A percentile compares a stretch with the other conserved stretches of the same genome.
Conservation (phyloP, 805 yeast species). For the Hanseniaspora opuntiae region DNA sequence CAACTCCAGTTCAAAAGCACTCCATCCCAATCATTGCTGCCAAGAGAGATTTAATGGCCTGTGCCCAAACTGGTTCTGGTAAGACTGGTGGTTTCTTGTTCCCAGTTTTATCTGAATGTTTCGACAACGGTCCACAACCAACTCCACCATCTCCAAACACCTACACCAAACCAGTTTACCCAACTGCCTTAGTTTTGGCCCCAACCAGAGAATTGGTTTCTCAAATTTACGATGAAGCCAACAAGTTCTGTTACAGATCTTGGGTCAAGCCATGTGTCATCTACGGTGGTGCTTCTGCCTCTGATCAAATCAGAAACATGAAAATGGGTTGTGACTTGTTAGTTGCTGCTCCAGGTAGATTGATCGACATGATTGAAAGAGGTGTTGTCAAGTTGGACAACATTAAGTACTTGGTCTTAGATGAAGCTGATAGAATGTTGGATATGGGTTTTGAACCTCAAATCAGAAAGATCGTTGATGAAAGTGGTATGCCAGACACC, state of each 20-base stretch:
- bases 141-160: slow-evolving; percentile 27
- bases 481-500: slow-evolving; percentile 93
- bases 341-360: slow-evolving; percentile 99
- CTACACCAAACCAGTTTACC: slow-evolving; percentile 68
- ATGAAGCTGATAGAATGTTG: slow-evolving; percentile 99
- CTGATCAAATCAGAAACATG: slow-evolving; percentile 72
- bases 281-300: slow-evolving; percentile 96
- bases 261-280: slow-evolving; percentile 96
- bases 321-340: slow-evolving; percentile 89
- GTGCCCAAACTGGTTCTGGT: slow-evolving; percentile 99
- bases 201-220: slow-evolving; percentile 99
- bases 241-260: slow-evolving; percentile 90
- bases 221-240: slow-evolving; percentile 91
- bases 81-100: slow-evolving; percentile 98
- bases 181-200: slow-evolving; percentile 90
- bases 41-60: slow-evolving; percentile 89
- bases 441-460: slow-evolving; percentile 99
- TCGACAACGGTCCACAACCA: slow-evolving; percentile 71
- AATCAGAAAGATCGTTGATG: slow-evolving; percentile 94
- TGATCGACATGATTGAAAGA: slow-evolving; percentile 88
- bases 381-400: slow-evolving; percentile 80
- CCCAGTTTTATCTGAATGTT: slow-evolving; percentile 91
- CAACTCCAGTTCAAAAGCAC: slow-evolving; percentile 93
- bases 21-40: slow-evolving; percentile 82
- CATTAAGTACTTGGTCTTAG: slow-evolving; percentile 86